These are phyloP conservation scores for Penicillium thymicola DNA, from an alignment of 2,329 filamentous ascomycete species.

Conservation along the genomic window DNA sequence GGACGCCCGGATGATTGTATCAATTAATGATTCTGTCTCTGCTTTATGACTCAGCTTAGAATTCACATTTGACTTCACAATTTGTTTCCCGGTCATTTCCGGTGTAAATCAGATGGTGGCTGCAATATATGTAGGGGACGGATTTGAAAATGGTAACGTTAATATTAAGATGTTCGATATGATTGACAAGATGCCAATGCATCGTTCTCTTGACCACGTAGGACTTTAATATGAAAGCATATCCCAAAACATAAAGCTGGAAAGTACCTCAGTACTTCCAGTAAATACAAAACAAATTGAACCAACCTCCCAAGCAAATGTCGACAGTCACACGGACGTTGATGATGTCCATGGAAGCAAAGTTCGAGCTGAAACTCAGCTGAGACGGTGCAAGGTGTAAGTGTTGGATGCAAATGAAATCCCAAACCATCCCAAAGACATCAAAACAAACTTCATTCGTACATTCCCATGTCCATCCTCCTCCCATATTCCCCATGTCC, in stretches of 20 bases:
- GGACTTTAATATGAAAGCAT: too few species aligned
- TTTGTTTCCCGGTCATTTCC: background rate
- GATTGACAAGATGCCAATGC: too few species aligned
- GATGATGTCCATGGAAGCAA: background rate
- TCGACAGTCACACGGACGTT: background rate
- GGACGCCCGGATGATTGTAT: constrained; percentile 19
- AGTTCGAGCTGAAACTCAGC: background rate
- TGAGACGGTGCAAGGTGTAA: background rate
- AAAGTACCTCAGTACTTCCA: background rate
- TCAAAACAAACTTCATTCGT: background rate
- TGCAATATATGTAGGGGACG: background rate
- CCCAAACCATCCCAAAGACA: background rate
- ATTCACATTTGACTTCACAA: constrained; percentile 10
- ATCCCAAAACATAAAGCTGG: background rate
- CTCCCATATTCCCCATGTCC: background rate
- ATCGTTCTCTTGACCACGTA: too few species aligned
- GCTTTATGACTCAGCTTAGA: constrained; percentile 17
- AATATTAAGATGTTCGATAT: too few species aligned
- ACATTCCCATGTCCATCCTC: background rate
- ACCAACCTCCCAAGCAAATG: background rate
- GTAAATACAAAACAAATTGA: background rate
- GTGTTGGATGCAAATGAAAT: background rate
- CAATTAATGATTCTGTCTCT: constrained; percentile 20
- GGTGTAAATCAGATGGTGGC: background rate
- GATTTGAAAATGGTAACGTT: too few species aligned